Evolutionary conservation across 2,329 filamentous ascomycete genomes (phyloP).

Genomic region (Penicillium sp.): DNA sequence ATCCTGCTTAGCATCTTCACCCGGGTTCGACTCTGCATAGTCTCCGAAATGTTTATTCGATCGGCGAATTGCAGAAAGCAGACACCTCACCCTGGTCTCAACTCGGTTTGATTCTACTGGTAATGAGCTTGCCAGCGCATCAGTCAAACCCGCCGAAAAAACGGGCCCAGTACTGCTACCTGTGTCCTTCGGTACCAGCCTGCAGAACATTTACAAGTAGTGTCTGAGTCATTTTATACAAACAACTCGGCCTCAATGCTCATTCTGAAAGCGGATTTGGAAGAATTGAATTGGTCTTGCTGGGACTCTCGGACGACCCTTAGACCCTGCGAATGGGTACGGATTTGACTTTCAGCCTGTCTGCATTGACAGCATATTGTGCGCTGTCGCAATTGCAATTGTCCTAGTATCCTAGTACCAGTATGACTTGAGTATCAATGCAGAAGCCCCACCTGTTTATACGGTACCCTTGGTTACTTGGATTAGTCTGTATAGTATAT

Average conservation of each 20-base stretch:
- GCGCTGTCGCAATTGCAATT: conserved; percentile 21
- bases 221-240: no score
- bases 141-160: conserved; percentile 41
- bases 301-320: no score
- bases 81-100: conserved; percentile 15
- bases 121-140: conserved; percentile 87
- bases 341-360: conserved; percentile 1
- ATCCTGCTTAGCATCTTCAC: background rate
- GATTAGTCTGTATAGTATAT: conserved; percentile 15
- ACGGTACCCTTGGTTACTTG: background rate
- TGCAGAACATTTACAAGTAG: background rate
- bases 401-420: conserved; percentile 11
- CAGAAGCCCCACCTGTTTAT: conserved; percentile 34
- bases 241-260: no score
- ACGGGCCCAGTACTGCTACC: conserved; percentile 2
- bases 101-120: conserved; percentile 59
- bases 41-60: conserved; percentile 16
- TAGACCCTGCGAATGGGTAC: background rate
- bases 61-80: conserved; percentile 35
- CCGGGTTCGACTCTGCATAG: background rate
- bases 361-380: conserved; percentile 17
- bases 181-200: background rate
- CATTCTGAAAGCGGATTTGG: no score
- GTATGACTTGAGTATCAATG: conserved; percentile 19
- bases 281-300: background rate